Evolutionary conservation across 225 moss, liverwort and hornwort genomes (phyloP), one percentile per base, ranked within the genome.

Genomic region (Bryoerythrophyllum caledonicum): DNA sequence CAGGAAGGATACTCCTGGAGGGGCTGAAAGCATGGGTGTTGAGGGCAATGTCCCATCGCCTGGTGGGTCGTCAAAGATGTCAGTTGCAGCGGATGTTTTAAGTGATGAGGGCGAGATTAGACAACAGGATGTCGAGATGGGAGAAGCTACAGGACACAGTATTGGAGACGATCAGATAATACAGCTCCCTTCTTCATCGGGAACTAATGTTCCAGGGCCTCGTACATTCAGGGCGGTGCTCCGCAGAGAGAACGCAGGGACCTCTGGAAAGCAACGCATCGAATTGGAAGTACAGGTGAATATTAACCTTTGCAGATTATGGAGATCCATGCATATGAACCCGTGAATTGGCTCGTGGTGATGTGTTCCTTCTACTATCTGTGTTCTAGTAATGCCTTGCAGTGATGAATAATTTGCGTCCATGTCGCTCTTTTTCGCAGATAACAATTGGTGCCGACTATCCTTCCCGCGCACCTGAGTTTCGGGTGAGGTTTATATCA

Each of bases 281-380:
- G 93, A 96, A 54, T 69, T 96, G 80, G 96, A 93, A 86, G 93
- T 89, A 41, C 93, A 92, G 96, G 96, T 93, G 73, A 66, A 60
- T 56, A 48, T 21, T 13, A 12, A 6, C 32, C 59, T 76, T 69
- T 78, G 65, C 55, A 65, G 27, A 61, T 48, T 72, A 24, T 63
- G 41, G 16, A 67, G 17, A 46, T 28, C 9, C 7, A 34, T 72
- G 21, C 16, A 7, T 23, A 26, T 46, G 46, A 59, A 55, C 28
- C 49, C 26, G 52, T 55, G 26, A 49, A 64, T 38, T 68, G 46
- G 37, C 37, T 68, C 32, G 24, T 57, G 35, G 54, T 71, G 58
- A 43, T 78, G 52, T 21, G n/a, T 38, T 58, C 38, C 34, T 10
- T 75, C 26, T 63, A 27, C 24, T 11, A 7, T 37, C 10, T 54